These are phyloP conservation scores for Chlorella sp. DNA, from an alignment of 139 green algal species.

Conservation along the genomic window DNA sequence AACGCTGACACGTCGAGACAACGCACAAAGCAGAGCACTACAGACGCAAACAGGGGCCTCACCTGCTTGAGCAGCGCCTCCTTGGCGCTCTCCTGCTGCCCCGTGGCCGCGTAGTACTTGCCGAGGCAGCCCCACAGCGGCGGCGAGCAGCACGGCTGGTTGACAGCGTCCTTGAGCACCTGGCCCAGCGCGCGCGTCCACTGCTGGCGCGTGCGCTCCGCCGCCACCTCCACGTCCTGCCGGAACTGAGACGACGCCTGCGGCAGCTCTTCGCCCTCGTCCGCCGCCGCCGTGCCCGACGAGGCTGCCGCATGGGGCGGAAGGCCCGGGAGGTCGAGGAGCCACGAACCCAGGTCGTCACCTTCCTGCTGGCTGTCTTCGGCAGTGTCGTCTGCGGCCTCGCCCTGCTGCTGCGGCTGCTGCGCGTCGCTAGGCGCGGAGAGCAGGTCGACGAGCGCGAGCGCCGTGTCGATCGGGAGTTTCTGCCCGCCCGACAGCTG, in stretches of 20 bases:
- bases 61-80: conserved; percentile 63
- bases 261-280: not conserved
- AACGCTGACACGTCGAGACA: not conserved
- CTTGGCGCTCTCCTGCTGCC: conserved; percentile 34
- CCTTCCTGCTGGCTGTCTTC: conserved; percentile 1
- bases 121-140: conserved; percentile 42
- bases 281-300: not conserved
- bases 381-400: not conserved
- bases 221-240: conserved; percentile 8
- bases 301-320: not conserved
- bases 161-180: conserved; percentile 25
- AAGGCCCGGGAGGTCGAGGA: not conserved
- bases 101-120: conserved; percentile 38
- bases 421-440: too few relatives aligned
- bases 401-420: too few relatives aligned
- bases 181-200: conserved; percentile 11
- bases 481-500: conserved; percentile 37
- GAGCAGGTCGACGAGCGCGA: conserved; percentile 29
- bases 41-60: conserved; percentile 5
- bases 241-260: not conserved
- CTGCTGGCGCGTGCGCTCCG: not conserved
- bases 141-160: conserved; percentile 5
- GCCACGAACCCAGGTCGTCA: not conserved
- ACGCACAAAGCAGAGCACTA: not conserved
- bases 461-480: conserved; percentile 38